Conservation (phyloP, 2,329 filamentous ascomycete genomes). For the Fusarium humuli region DNA sequence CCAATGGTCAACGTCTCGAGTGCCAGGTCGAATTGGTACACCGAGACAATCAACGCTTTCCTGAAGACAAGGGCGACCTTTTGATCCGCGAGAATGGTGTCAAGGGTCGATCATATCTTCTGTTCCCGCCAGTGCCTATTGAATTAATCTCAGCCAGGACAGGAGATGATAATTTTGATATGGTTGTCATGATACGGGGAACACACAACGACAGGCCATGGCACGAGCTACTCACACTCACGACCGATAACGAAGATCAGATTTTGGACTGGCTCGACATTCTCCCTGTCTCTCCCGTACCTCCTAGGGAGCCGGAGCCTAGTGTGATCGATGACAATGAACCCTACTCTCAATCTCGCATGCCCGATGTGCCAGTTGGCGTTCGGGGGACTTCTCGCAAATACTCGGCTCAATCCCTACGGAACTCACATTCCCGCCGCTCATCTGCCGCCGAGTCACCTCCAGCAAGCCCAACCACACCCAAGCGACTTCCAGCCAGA, state of each 20-base stretch:
- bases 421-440: constrained; percentile 39
- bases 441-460: constrained; percentile 40
- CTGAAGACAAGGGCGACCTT: constrained; percentile 80
- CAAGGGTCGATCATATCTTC: constrained; percentile 78
- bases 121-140: constrained; percentile 89
- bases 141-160: constrained; percentile 81
- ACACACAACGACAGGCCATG: constrained; percentile 74
- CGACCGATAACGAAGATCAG: constrained; percentile 79
- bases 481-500: constrained; percentile 46
- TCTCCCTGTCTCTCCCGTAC: constrained; percentile 66
- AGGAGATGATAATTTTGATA: constrained; percentile 75
- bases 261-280: constrained; percentile 89
- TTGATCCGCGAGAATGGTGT: constrained; percentile 91
- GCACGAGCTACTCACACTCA: constrained; percentile 86
- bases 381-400: constrained; percentile 45
- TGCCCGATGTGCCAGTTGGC: constrained; percentile 50
- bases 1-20: constrained; percentile 88
- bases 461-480: constrained; percentile 49
- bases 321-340: constrained; percentile 49
- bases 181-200: constrained; percentile 90
- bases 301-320: constrained; percentile 56
- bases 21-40: constrained; percentile 90
- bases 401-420: constrained; percentile 41
- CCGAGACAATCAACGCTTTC: constrained; percentile 79
- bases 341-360: constrained; percentile 27